Evolutionary conservation across 352 stramenopile genomes (phyloP).

Genomic region (Phytophthora pluvialis): DNA sequence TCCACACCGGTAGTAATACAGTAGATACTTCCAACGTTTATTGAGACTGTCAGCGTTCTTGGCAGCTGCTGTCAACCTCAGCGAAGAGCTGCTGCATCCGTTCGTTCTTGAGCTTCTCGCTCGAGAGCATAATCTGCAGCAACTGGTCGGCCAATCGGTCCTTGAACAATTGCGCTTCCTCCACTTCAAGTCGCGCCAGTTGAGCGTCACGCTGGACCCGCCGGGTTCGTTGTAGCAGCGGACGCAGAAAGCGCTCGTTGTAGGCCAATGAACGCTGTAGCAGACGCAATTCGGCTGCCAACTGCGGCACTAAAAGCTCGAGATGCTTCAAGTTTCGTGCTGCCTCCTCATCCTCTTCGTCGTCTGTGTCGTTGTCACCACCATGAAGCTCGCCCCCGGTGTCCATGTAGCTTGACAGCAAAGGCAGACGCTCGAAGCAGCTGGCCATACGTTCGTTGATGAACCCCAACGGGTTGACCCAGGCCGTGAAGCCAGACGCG

Average conservation of each 20-base stretch:
- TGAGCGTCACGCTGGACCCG: conserved; percentile 53
- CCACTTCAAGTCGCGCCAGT: conserved; percentile 68
- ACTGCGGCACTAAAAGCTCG: conserved; percentile 66
- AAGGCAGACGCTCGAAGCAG: conserved; percentile 63
- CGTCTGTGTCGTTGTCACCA: conserved; percentile 40
- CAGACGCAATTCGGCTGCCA: conserved; percentile 53
- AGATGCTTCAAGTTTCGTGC: conserved; percentile 60
- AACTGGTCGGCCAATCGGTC: conserved; percentile 79
- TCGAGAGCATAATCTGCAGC: conserved; percentile 70
- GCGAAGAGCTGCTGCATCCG: conserved; percentile 82
- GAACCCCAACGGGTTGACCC: conserved; percentile 60
- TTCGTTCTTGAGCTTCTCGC: conserved; percentile 72
- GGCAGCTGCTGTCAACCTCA: conserved; percentile 48
- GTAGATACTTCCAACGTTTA: conserved; percentile 45
- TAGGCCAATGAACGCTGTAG: conserved; percentile 57
- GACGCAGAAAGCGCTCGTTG: conserved; percentile 48
- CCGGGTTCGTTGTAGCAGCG: conserved; percentile 43
- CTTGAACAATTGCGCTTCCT: conserved; percentile 80
- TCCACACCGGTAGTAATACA: conserved; percentile 50
- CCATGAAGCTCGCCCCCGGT: conserved; percentile 25
- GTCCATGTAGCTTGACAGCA: conserved; percentile 36
- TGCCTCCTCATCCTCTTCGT: conserved; percentile 58
- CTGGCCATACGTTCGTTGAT: conserved; percentile 64
- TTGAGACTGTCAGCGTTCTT: conserved; percentile 13
- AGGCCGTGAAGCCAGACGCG: conserved; percentile 30